Percentiles rank a stretch among this genome's conserved stretches.
Conservation (phyloP, 495 filamentous ascomycete genomes). For the Pyronema domesticum region DNA sequence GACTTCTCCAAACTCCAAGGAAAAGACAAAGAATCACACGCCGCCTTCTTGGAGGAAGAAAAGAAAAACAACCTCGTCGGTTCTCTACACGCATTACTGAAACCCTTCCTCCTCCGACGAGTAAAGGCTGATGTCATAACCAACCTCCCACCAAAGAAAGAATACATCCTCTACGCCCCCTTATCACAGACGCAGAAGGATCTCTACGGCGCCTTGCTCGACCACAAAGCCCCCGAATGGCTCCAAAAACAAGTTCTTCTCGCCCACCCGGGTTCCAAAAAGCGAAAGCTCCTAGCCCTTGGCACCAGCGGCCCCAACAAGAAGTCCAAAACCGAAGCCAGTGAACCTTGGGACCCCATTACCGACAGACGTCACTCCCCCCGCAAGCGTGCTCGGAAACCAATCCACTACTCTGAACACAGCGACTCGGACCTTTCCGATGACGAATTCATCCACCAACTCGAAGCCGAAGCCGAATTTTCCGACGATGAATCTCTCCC, state of each 20-base stretch:
- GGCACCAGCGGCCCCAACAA: constrained; percentile 4
- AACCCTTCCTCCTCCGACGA: constrained; percentile 73
- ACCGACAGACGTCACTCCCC: constrained; percentile 4
- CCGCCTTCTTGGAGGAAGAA: constrained; percentile 56
- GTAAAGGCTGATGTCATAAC: constrained; percentile 87
- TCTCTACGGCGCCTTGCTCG: constrained; percentile 69
- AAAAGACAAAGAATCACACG: constrained; percentile 43
- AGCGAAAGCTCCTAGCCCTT: constrained; percentile 23
- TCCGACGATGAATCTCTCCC: constrained; percentile 29
- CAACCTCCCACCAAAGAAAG: constrained; percentile 79
- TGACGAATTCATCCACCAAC: neutral
- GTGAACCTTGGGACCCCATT: no score
- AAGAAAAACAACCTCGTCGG: constrained; percentile 68
- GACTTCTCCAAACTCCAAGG: constrained; percentile 75
- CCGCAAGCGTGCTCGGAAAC: neutral
- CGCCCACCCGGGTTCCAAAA: constrained; percentile 23
- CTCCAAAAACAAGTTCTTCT: constrained; percentile 31
- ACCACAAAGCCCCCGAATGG: constrained; percentile 64
- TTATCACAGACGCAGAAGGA: constrained; percentile 77
- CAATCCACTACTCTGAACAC: no score
- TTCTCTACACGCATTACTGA: constrained; percentile 78
- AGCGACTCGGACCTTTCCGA: neutral
- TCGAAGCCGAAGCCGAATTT: constrained; percentile 2
- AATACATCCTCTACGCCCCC: constrained; percentile 86
- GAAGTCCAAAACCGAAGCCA: constrained; percentile 8